phyloP scores from a whole-genome alignment of 2,329 filamentous ascomycete genomes.

The Arthrobotrys sphaeroides region DNA sequence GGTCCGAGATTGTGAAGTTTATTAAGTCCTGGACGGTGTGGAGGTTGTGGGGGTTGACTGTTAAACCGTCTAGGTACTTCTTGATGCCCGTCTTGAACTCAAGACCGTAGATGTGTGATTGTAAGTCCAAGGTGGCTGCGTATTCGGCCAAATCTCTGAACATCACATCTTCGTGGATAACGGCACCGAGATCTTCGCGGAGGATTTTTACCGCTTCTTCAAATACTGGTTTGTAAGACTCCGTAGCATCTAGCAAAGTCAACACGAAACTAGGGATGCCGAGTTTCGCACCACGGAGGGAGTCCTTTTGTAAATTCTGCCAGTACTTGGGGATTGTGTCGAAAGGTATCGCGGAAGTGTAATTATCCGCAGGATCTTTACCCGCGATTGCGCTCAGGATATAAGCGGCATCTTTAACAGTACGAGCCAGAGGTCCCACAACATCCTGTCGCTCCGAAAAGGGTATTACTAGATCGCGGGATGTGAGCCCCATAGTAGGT shows the following conservation, averaged over 20 bases:
- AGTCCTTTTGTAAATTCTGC: slow-evolving; percentile 17
- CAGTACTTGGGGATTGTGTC: slow-evolving; percentile 36
- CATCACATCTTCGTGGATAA: slow-evolving; percentile 34
- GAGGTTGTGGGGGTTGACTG: slow-evolving; percentile 32
- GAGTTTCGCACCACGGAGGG: slow-evolving; percentile 41
- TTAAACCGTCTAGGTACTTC: slow-evolving; percentile 30
- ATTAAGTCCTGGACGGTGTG: slow-evolving; percentile 27
- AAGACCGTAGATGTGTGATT: slow-evolving; percentile 3
- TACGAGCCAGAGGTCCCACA: slow-evolving; percentile 74
- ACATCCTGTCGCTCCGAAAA: slow-evolving; percentile 75
- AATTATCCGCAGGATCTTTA: slow-evolving; percentile 71
- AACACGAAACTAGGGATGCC: slow-evolving; percentile 35
- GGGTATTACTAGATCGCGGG: slow-evolving; percentile 72
- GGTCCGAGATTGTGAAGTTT: slow-evolving; percentile 23
- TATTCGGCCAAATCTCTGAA: slow-evolving; percentile 24
- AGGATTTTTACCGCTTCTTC: slow-evolving; percentile 35
- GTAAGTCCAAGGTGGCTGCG: neutral
- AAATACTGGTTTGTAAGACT: neutral
- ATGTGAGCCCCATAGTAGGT: slow-evolving; percentile 73
- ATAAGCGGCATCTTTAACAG: slow-evolving; percentile 74
- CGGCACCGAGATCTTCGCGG: slow-evolving; percentile 12
- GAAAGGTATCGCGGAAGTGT: slow-evolving; percentile 65
- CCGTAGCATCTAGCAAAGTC: neutral
- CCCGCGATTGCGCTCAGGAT: slow-evolving; percentile 75
- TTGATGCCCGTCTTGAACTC: slow-evolving; percentile 48